phyloP scores from a whole-genome alignment of 768 basidiomycete genomes.

The Lepiota brunneoincarnata region DNA sequence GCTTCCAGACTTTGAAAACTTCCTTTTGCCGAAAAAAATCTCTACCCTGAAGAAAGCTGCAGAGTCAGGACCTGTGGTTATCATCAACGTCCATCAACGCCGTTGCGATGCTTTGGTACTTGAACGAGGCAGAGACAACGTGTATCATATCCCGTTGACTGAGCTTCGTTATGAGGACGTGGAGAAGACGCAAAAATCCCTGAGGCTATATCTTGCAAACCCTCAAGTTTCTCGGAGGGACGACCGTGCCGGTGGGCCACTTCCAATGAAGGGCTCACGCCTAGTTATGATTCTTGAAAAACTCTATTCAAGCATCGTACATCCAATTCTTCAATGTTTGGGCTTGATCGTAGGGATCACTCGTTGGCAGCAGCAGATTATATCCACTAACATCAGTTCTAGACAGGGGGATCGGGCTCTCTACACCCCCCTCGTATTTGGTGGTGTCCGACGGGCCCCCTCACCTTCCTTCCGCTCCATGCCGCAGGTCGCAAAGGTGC shows the following conservation, averaged over 20 bases:
- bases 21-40: slow-evolving; percentile 15
- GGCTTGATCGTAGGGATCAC: too few species aligned
- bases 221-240: too few species aligned
- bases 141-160: slow-evolving; percentile 11
- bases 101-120: slow-evolving; percentile 1
- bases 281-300: too few species aligned
- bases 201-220: background rate
- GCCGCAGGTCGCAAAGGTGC: slow-evolving; percentile 26
- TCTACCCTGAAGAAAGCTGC: slow-evolving; percentile 12
- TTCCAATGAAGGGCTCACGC: too few species aligned
- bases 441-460: slow-evolving; percentile 29
- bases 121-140: background rate
- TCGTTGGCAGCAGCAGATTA: too few species aligned
- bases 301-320: too few species aligned
- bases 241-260: too few species aligned
- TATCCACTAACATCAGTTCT: too few species aligned
- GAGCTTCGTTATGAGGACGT: background rate
- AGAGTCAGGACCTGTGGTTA: background rate
- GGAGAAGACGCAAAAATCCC: background rate
- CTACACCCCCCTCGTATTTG: slow-evolving; percentile 17
- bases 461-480: slow-evolving; percentile 30
- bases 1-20: slow-evolving; percentile 19
- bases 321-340: too few species aligned
- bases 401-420: too few species aligned
- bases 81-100: background rate